Conservation (phyloP, 176 grass and related monocot species). For the Otatea glauca region DNA sequence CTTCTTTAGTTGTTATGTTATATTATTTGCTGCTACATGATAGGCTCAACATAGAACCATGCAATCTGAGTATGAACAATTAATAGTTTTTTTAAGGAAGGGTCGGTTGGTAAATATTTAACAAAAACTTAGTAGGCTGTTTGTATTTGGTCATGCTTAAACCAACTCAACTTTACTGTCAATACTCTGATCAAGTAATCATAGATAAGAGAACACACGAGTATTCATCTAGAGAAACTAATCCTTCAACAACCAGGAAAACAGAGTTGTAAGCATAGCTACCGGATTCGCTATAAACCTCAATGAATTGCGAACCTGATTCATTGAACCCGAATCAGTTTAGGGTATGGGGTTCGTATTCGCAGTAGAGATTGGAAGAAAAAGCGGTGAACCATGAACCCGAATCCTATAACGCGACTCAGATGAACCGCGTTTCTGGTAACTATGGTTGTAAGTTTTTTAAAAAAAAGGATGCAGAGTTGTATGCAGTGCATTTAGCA, state of each 20-base stretch:
- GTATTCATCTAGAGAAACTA: neutral
- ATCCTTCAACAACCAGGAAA: neutral
- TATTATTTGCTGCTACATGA: neutral
- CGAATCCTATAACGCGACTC: no score
- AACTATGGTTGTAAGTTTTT: no score
- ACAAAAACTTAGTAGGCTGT: neutral
- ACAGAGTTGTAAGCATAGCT: no score
- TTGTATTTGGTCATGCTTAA: neutral
- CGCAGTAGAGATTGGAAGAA: no score
- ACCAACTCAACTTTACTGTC: neutral
- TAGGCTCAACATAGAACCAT: neutral
- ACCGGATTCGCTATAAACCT: no score
- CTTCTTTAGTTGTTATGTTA: neutral
- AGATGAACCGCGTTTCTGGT: no score
- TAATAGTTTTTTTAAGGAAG: neutral
- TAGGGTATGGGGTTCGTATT: no score
- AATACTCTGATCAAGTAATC: neutral
- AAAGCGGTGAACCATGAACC: no score
- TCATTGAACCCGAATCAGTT: no score
- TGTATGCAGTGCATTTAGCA: neutral
- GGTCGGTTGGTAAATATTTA: neutral
- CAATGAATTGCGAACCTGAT: no score
- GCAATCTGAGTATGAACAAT: conserved; percentile 10
- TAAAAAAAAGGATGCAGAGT: neutral
- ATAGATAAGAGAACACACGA: neutral